These are phyloP conservation scores for Klebsormidium nitens DNA, from an alignment of 139 green algal genomes.

Conservation along the genomic window DNA sequence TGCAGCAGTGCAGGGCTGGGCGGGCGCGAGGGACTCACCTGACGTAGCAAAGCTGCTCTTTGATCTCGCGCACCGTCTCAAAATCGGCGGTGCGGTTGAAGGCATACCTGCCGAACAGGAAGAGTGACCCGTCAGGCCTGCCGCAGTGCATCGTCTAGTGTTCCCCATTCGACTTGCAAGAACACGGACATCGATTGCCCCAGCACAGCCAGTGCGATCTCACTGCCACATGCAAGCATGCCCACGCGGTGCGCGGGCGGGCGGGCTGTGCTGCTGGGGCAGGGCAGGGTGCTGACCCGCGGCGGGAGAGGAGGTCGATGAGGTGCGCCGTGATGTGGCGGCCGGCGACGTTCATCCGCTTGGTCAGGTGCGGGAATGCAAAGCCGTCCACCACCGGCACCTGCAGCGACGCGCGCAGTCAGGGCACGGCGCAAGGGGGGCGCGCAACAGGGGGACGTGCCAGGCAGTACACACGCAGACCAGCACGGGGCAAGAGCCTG, in stretches of 20 bases:
- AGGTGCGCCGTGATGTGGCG: conserved; percentile 62
- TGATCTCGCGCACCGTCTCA: conserved; percentile 60
- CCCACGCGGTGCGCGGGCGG: too few species aligned
- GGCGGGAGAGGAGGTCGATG: conserved; percentile 62
- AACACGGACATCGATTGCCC: too few species aligned
- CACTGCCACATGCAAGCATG: too few species aligned
- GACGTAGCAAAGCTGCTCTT: conserved; percentile 76
- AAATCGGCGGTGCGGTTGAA: conserved; percentile 65
- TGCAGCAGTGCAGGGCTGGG: too few species aligned
- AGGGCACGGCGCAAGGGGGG: not conserved
- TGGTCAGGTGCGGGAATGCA: conserved; percentile 62
- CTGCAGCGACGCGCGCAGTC: conserved; percentile 18
- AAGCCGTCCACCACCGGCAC: conserved; percentile 74
- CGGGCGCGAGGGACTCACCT: too few species aligned
- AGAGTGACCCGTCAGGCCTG: not conserved
- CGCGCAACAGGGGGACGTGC: too few species aligned
- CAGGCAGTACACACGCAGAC: too few species aligned
- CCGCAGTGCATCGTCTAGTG: too few species aligned
- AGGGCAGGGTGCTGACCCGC: conserved; percentile 67
- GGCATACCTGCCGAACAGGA: conserved; percentile 8
- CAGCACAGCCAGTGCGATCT: too few species aligned
- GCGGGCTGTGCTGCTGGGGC: too few species aligned
- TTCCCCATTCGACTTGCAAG: too few species aligned
- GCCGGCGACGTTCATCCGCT: conserved; percentile 70
- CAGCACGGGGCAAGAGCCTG: too few species aligned